phyloP scores from a whole-genome alignment of 2,329 filamentous ascomycete genomes.

The Fusarium pseudograminearum region DNA sequence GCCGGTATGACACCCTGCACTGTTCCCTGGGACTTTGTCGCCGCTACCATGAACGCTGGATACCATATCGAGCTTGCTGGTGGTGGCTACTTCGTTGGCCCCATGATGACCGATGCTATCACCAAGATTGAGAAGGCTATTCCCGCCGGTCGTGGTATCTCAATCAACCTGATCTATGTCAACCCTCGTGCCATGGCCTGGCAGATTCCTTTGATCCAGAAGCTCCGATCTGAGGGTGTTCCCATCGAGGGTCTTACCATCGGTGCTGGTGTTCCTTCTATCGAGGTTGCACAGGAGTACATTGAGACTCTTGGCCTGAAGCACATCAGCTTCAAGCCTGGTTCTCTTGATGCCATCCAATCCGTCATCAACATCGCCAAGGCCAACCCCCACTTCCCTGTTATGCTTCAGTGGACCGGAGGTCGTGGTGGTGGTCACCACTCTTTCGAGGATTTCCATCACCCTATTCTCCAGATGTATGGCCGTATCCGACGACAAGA shows the following conservation, averaged over 20 bases:
- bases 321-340: conserved; percentile 95
- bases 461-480: conserved; percentile 92
- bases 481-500: conserved; percentile 84
- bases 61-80: conserved; percentile 93
- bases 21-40: conserved; percentile 90
- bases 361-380: conserved; percentile 92
- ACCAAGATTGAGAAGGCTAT: conserved; percentile 87
- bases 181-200: conserved; percentile 90
- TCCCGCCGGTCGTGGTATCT: conserved; percentile 87
- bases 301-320: conserved; percentile 93
- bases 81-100: conserved; percentile 88
- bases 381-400: conserved; percentile 93
- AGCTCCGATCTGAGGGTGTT: conserved; percentile 84
- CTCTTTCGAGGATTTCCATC: conserved; percentile 95
- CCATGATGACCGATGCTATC: conserved; percentile 84
- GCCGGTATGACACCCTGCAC: conserved; percentile 95
- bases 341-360: conserved; percentile 88
- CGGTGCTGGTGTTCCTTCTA: conserved; percentile 91
- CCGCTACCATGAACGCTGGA: conserved; percentile 93
- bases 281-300: conserved; percentile 93
- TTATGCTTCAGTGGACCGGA: conserved; percentile 94
- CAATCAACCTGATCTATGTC: conserved; percentile 91
- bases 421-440: conserved; percentile 94
- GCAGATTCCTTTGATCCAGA: conserved; percentile 88
- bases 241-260: conserved; percentile 94